Percentiles rank a stretch among this genome's conserved stretches.
phyloP scores from a whole-genome alignment of 2,329 filamentous ascomycete species.

The Aureobasidium sp. region DNA sequence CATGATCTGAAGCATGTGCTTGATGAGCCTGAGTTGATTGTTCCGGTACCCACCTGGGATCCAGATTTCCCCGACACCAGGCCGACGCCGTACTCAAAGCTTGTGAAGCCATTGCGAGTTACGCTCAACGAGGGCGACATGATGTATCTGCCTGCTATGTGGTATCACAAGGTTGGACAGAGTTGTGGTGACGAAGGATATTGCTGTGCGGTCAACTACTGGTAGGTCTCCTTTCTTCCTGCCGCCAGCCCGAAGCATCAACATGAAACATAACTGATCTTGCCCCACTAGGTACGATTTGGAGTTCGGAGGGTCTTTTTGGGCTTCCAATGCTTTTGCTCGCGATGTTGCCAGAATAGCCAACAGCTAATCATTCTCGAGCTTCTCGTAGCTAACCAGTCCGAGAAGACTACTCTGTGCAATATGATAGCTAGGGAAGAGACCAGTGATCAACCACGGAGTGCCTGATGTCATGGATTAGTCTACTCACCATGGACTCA shows the following conservation, averaged over 20 bases:
- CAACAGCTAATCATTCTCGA: not conserved
- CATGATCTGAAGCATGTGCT: conserved; percentile 25
- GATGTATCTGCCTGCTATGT: conserved; percentile 73
- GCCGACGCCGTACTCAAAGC: conserved; percentile 50
- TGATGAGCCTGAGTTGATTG: conserved; percentile 33
- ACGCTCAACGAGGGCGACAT: conserved; percentile 67
- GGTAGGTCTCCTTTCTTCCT: conserved; percentile 37
- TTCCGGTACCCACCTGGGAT: conserved; percentile 70
- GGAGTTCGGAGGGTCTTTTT: conserved; percentile 64
- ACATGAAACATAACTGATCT: not conserved
- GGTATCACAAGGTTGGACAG: conserved; percentile 79
- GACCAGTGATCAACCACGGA: not conserved
- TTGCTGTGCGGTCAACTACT: conserved; percentile 75
- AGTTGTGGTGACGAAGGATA: conserved; percentile 59
- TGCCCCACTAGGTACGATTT: conserved; percentile 61
- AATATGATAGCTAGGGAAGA: not conserved
- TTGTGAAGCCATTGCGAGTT: conserved; percentile 56
- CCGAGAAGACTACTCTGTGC: not conserved
- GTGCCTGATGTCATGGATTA: not conserved
- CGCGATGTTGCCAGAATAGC: conserved; percentile 18
- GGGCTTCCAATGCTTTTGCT: conserved; percentile 50
- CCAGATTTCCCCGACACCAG: conserved; percentile 49
- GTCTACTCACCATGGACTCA: not conserved
- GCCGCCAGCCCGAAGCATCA: not conserved
- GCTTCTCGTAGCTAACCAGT: too few relatives aligned